These are phyloP conservation scores for Pleurotus tuoliensis DNA, from an alignment of 768 basidiomycete species.

Conservation along the genomic window DNA sequence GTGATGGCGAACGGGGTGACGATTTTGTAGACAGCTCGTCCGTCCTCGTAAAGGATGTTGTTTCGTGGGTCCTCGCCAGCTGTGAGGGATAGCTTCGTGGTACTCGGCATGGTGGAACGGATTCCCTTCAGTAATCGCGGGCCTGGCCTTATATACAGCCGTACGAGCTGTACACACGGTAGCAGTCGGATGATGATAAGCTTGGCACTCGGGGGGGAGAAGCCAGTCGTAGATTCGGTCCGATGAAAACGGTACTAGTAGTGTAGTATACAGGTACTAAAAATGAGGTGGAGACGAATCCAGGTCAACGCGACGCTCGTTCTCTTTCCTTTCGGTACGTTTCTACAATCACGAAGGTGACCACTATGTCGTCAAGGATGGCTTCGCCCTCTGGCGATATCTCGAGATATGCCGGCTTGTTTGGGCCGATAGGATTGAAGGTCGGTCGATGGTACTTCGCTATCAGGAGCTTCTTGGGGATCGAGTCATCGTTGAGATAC, in stretches of 20 bases:
- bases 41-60: background rate
- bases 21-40: constrained; percentile 5
- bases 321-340: constrained; percentile 22
- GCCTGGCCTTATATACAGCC: too few relatives aligned
- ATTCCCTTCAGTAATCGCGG: too few relatives aligned
- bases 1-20: background rate
- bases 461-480: constrained; percentile 9
- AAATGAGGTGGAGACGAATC: too few relatives aligned
- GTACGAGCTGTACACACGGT: too few relatives aligned
- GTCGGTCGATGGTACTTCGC: constrained; percentile 15
- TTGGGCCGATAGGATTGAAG: constrained; percentile 10
- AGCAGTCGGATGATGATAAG: too few relatives aligned
- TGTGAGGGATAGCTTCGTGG: constrained; percentile 1
- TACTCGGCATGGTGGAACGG: too few relatives aligned
- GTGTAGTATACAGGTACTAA: too few relatives aligned
- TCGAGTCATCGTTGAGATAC: constrained; percentile 14
- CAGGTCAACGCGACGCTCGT: background rate
- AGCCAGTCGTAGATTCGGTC: too few relatives aligned
- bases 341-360: constrained; percentile 27
- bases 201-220: too few relatives aligned
- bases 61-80: constrained; percentile 3
- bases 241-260: too few relatives aligned
- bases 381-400: constrained; percentile 19
- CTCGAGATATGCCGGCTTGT: constrained; percentile 14
- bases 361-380: constrained; percentile 21